A percentile compares a stretch with the other conserved stretches of the same genome.
phyloP scores from a whole-genome alignment of 2,329 filamentous ascomycete species.

The Botryotinia narcissicola region DNA sequence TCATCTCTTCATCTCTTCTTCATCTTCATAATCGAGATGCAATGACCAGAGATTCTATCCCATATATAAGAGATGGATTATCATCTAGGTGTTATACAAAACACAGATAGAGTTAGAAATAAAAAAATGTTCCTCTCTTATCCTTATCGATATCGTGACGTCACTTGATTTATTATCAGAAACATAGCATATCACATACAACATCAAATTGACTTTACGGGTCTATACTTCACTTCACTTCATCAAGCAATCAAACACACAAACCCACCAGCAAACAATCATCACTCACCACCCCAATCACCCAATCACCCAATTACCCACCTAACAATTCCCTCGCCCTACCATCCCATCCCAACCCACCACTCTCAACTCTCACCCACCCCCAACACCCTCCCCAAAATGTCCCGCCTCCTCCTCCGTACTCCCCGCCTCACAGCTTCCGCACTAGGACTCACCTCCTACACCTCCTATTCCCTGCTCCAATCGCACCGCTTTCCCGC shows the following conservation, averaged over 20 bases:
- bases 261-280: background rate
- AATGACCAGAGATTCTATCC: too few species aligned
- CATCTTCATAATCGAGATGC: too few species aligned
- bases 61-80: too few species aligned
- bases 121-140: background rate
- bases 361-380: too few species aligned
- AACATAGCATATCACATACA: background rate
- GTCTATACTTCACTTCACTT: background rate
- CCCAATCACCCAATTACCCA: too few species aligned
- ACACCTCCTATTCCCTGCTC: slow-evolving; percentile 39
- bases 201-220: background rate
- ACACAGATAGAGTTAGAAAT: background rate
- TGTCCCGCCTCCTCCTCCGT: slow-evolving; percentile 36
- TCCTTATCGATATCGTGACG: slow-evolving; percentile 6
- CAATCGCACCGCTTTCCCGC: slow-evolving; percentile 35
- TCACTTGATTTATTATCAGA: background rate
- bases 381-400: background rate
- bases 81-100: background rate
- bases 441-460: slow-evolving; percentile 39
- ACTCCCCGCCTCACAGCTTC: slow-evolving; percentile 36
- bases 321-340: background rate
- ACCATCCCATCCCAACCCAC: background rate
- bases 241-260: background rate
- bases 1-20: too few species aligned
- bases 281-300: background rate